Evolutionary conservation across 2,329 filamentous ascomycete genomes (phyloP), one percentile per base, ranked within the genome.

Genomic region (Fusarium keratoplasticum): DNA sequence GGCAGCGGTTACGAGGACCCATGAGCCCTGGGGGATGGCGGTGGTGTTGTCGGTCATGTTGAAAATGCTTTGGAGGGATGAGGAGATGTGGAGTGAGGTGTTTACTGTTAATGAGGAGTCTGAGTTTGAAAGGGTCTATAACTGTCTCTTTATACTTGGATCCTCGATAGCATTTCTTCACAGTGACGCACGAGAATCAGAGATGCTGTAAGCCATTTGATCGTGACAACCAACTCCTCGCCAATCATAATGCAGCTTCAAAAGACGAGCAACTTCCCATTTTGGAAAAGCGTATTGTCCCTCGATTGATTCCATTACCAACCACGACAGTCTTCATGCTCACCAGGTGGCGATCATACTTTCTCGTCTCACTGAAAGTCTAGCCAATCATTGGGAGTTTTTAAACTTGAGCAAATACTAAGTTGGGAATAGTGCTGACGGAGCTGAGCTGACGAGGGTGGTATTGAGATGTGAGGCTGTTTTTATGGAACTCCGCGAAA

Each of bases 1-100:
- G 2, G 73, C 75, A 59, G 63, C 75, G 1, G 71, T 76, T 4
- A 77, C 75, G 10, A 77, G 71, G 14, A 77, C 63, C 73, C 73
- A 74, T 9, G 75, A 77, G 2, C 71, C 73, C 18, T 60, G n/a
- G 3, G 75, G 69, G 10, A 77, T 77, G 6, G 67, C 67, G 10
- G 73, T 75, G 25, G 1, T 13, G 22, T 36, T 44, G 0, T 61
- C 9, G 7, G 47, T 6, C 67, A 71, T 71, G 22, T 5, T 70
- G 36, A 40, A 58, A 22, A 18, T 14, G n/a, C 3, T 8, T 5
- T 18, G 14, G 2, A 7, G 14, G 9, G 9, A 27, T 13, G 2
- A 52, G 8, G 3, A 10, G 16, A 16, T 3, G 7, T 2, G n/a
- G 18, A 54, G 20, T 6, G 0, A 1, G 10, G 4, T 14, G 2